phyloP scores from a whole-genome alignment of 208 protist species.

The Jaenimonas drosophilae region DNA sequence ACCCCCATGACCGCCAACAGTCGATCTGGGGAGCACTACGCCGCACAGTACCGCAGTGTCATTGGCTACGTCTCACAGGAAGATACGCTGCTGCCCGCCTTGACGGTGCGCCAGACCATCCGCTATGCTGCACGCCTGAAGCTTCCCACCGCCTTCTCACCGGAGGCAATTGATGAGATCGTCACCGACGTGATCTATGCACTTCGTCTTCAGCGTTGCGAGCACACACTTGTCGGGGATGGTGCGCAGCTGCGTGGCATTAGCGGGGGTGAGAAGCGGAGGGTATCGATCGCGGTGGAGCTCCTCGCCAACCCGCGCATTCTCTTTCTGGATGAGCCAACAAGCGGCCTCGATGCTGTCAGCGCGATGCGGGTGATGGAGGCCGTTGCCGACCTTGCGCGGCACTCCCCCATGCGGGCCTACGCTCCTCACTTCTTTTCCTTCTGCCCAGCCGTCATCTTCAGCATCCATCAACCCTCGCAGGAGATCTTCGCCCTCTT shows the following conservation, averaged over 20 bases:
- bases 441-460: constrained; percentile 84
- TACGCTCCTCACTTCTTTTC: constrained; percentile 84
- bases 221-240: constrained; percentile 70
- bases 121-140: constrained; percentile 85
- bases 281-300: constrained; percentile 89
- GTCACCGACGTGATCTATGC: constrained; percentile 53
- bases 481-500: constrained; percentile 83
- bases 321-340: constrained; percentile 89
- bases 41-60: constrained; percentile 65
- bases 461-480: constrained; percentile 90
- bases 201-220: constrained; percentile 66
- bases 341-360: constrained; percentile 79
- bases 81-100: constrained; percentile 75
- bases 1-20: constrained; percentile 21
- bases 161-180: constrained; percentile 46
- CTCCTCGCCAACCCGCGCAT: constrained; percentile 86
- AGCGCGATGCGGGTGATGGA: constrained; percentile 79
- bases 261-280: constrained; percentile 86
- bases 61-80: constrained; percentile 91
- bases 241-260: constrained; percentile 62
- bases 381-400: constrained; percentile 68
- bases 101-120: constrained; percentile 86
- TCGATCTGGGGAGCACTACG: background rate
- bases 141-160: constrained; percentile 72
- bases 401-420: constrained; percentile 65